Base-by-base conservation (phyloP, 257 asterid genomes). In the Handroanthus guayacan region DNA sequence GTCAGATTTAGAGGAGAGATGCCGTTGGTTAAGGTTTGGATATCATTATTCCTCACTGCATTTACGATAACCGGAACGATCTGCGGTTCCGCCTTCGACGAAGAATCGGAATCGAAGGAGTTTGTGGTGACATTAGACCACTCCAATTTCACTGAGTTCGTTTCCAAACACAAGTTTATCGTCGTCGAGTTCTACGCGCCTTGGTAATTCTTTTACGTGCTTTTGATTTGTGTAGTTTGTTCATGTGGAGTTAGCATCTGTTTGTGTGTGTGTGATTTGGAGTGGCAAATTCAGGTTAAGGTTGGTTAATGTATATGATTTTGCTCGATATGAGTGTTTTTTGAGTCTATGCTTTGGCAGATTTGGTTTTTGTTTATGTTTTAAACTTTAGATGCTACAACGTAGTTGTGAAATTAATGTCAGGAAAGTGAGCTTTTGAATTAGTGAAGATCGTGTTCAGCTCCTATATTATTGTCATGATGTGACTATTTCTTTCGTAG, bases 171-270 rank as follows among this genome's bases (percentile, higher is more conserved):
- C 68, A 91, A 89, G 83, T 93, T 93, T 85, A 34, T 93, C 78
- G 91, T 93, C 75, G 93, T 93, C 74, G 97, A 93, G 17, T 93
- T 93, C 62, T 93, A 93, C 85, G 95, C 98, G 50, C 98, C 98
- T 37, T 93, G 98, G 98, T 92, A 84, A 16, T 41, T 45, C 8
- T 37, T 11, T 61, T 55, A 6, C 9, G 36, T 44, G 56, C 38
- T 47, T 51, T 16, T 54, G 37, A 41, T 54, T 6, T 18, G 31
- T n/a, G 38, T 48, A 6, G 12, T 43, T 25, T 44, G 17, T 5
- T 14, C 52, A 4, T 17, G 43, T 47, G 61, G 43, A 12, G 18
- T 61, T 52, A 48, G 75, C 52, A 18, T 75, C 31, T 65, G 50
- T 17, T 64, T 54, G 48, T 5, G 41, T 20, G 47, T 43, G 56